phyloP scores from a whole-genome alignment of 345 rosid genomes.

The Odontarrhena argentea region DNA sequence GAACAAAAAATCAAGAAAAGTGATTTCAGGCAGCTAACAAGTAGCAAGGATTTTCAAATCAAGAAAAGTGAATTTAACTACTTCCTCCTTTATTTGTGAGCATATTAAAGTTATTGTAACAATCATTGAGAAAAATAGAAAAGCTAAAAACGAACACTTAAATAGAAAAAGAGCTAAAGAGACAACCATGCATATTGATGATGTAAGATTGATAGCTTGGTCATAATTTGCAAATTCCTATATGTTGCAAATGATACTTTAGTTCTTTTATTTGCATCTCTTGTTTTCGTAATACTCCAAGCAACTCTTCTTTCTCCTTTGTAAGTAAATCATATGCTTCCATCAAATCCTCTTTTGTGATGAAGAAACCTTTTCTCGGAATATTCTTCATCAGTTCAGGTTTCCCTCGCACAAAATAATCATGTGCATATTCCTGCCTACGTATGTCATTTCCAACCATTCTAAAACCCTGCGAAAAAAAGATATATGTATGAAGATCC shows the following conservation, averaged over 20 bases:
- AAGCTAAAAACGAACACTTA: too few species aligned
- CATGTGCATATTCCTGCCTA: background rate
- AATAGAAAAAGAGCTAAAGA: too few species aligned
- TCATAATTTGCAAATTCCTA: background rate
- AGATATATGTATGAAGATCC: too few species aligned
- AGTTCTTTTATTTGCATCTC: background rate
- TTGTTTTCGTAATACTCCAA: background rate
- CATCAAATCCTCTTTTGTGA: background rate
- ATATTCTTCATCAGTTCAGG: background rate
- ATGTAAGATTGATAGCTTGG: background rate
- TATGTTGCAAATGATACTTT: background rate
- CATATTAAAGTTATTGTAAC: too few species aligned
- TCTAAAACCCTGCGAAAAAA: background rate
- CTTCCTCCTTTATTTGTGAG: too few species aligned
- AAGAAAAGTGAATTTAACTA: too few species aligned
- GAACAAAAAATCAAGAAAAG: too few species aligned
- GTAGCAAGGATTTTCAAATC: too few species aligned
- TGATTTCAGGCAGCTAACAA: too few species aligned
- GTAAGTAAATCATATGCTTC: background rate
- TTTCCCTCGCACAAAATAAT: background rate
- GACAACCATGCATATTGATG: too few species aligned
- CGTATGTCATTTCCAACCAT: background rate
- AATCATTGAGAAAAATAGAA: too few species aligned
- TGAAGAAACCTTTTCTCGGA: background rate
- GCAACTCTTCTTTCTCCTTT: conserved; percentile 4